Evolutionary conservation across 108 stramenopile species (phyloP).

Genomic region (Conticribra weissflogii): DNA sequence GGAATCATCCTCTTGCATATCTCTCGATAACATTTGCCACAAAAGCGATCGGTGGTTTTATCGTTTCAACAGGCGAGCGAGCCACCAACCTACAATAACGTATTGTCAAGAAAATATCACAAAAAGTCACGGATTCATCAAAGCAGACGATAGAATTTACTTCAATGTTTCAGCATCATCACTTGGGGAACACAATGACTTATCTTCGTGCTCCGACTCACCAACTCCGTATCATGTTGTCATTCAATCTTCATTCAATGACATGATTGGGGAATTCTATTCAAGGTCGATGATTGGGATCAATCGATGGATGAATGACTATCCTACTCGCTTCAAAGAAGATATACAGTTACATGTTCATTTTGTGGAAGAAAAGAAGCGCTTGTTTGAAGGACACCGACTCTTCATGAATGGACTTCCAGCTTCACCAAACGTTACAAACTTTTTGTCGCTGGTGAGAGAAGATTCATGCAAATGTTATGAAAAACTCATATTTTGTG

Average conservation of each 20-base stretch:
- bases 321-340: constrained; percentile 14
- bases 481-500: constrained; percentile 49
- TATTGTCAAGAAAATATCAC: constrained; percentile 16
- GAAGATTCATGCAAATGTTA: constrained; percentile 34
- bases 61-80: not conserved
- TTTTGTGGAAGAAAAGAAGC: constrained; percentile 12
- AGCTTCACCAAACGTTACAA: constrained; percentile 25
- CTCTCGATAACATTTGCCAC: constrained; percentile 36
- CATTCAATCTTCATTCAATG: constrained; percentile 44
- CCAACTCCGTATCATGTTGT: constrained; percentile 42
- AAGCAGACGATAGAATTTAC: constrained; percentile 27
- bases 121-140: constrained; percentile 8
- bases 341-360: constrained; percentile 33
- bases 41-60: constrained; percentile 39
- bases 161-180: constrained; percentile 37
- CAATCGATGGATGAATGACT: constrained; percentile 29
- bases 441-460: constrained; percentile 21
- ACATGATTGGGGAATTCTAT: constrained; percentile 60
- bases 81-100: constrained; percentile 23
- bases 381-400: constrained; percentile 35
- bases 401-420: constrained; percentile 36
- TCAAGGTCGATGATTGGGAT: constrained; percentile 28
- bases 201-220: constrained; percentile 18
- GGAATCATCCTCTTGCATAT: constrained; percentile 24
- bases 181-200: not conserved